Evolutionary conservation across 495 filamentous ascomycete genomes (phyloP).

Genomic region (Immersiella caudata): DNA sequence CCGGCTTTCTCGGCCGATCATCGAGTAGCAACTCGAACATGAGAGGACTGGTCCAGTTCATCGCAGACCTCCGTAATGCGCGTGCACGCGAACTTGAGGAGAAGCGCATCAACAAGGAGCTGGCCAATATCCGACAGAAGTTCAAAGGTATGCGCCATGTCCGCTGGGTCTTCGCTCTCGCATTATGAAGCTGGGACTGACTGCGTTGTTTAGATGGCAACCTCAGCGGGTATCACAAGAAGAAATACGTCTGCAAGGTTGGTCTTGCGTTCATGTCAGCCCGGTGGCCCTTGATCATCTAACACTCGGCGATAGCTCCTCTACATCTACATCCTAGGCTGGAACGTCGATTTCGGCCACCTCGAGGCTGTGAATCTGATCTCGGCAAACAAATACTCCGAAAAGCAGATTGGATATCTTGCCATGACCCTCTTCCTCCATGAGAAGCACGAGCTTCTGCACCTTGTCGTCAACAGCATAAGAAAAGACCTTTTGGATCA

Average conservation of each 20-base stretch:
- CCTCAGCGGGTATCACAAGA: constrained; percentile 95
- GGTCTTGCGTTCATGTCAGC: constrained; percentile 3
- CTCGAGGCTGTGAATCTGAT: constrained; percentile 98
- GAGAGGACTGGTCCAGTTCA: constrained; percentile 93
- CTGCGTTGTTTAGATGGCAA: constrained; percentile 64
- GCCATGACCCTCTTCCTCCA: constrained; percentile 97
- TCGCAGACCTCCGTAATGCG: constrained; percentile 94
- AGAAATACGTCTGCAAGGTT: constrained; percentile 99
- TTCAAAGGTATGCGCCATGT: constrained; percentile 64
- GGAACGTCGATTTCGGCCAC: constrained; percentile 99
- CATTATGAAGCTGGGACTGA: constrained; percentile 17
- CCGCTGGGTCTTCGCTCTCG: neutral
- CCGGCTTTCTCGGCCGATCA: constrained; percentile 64
- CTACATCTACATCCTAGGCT: constrained; percentile 98
- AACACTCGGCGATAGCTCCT: constrained; percentile 61
- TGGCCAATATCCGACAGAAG: constrained; percentile 94
- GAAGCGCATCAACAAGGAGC: constrained; percentile 98
- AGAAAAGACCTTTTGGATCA: constrained; percentile 92
- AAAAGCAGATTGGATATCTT: constrained; percentile 99
- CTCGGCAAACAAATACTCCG: constrained; percentile 94
- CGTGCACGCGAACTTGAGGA: constrained; percentile 95
- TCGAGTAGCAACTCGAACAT: constrained; percentile 70
- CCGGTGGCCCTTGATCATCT: neutral
- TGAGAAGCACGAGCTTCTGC: constrained; percentile 93
- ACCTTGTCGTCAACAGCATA: constrained; percentile 98